Evolutionary conservation across 2,329 filamentous ascomycete genomes (phyloP).

Genomic region (Claviceps purpurea): DNA sequence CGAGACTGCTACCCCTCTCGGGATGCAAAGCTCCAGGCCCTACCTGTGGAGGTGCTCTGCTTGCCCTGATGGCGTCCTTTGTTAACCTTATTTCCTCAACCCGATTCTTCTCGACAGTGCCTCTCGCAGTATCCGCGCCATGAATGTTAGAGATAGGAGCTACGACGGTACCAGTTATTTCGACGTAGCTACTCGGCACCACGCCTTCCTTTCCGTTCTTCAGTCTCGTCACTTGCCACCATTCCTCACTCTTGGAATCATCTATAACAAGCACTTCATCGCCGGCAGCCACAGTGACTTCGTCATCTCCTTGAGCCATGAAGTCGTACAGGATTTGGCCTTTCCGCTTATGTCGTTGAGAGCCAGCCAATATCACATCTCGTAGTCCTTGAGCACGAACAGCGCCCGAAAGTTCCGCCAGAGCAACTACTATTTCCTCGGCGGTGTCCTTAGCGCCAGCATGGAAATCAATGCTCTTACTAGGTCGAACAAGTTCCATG

Average conservation of each 20-base stretch:
- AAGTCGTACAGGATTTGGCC: slow-evolving; percentile 90
- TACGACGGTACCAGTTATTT: slow-evolving; percentile 58
- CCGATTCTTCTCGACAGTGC: slow-evolving; percentile 62
- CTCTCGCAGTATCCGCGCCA: slow-evolving; percentile 40
- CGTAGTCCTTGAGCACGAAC: slow-evolving; percentile 69
- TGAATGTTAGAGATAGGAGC: slow-evolving; percentile 28
- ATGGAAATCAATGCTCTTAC: slow-evolving; percentile 92
- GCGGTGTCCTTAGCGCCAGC: slow-evolving; percentile 95
- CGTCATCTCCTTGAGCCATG: slow-evolving; percentile 89
- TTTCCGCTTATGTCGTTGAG: slow-evolving; percentile 58
- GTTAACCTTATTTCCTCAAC: slow-evolving; percentile 73
- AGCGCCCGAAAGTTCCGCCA: slow-evolving; percentile 82
- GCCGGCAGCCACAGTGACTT: slow-evolving; percentile 79
- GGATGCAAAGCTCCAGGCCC: slow-evolving; percentile 64
- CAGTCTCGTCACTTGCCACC: slow-evolving; percentile 88
- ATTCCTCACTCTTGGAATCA: slow-evolving; percentile 86
- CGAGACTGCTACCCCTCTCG: slow-evolving; percentile 66
- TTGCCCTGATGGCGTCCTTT: slow-evolving; percentile 60
- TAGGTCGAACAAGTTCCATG: slow-evolving; percentile 79
- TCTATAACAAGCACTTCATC: slow-evolving; percentile 89
- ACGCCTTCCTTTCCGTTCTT: slow-evolving; percentile 93
- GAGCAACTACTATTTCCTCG: slow-evolving; percentile 74
- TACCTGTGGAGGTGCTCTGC: slow-evolving; percentile 50
- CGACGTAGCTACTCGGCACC: slow-evolving; percentile 91
- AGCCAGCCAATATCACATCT: slow-evolving; percentile 73